Evolutionary conservation across 1,284 basidiomycete species (phyloP), one percentile per base, ranked within the genome.

Genomic region (Leccinum brunneo-olivaceum): DNA sequence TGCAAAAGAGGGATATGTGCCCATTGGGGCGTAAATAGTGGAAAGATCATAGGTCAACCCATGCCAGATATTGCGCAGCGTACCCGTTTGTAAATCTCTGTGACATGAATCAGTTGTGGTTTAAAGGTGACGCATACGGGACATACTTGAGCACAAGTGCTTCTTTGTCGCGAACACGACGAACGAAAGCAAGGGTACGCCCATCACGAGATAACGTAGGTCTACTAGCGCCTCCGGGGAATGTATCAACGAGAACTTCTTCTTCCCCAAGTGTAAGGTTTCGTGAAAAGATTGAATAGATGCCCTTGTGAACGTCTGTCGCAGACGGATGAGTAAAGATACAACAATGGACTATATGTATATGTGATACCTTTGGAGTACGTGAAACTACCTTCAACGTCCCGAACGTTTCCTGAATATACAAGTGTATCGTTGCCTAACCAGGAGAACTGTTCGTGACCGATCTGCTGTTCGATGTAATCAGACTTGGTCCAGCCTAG

Each of bases 191-290:
- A 8, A 86, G 69, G 0, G 83, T 84, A 38, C 74, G 70, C 1
- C 75, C 69, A 54, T 85, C 82, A 33, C 72, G 69, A n/a, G 83
- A 85, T 5, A 86, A 64, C 46, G 81, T 79, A n/a, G 83, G 83
- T 41, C 81, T 69, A 51, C 70, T 81, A 4, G 83, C 83, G 28
- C 83, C 81, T 24, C 84, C 84, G 3, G 83, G 81, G 45, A 60
- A 74, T 0, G 73, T 61, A 38, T 64, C 60, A 0, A 82, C 81
- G 2, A 86, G 63, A 2, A 66, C 70, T 34, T 71, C 67, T 2
- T 77, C 76, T 10, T 60, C 53, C 8, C 70, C 65, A 0, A 73
- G 73, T 0, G 80, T 84, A 24, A 84, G 45, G 53, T 86, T 85
- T 24, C 66, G 67, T 12, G 72, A 65, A 50, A 78, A 82, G 19